Evolutionary conservation across 345 rosid genomes (phyloP), one percentile per base, ranked within the genome.

Genomic region (Streptanthus diversifolius): DNA sequence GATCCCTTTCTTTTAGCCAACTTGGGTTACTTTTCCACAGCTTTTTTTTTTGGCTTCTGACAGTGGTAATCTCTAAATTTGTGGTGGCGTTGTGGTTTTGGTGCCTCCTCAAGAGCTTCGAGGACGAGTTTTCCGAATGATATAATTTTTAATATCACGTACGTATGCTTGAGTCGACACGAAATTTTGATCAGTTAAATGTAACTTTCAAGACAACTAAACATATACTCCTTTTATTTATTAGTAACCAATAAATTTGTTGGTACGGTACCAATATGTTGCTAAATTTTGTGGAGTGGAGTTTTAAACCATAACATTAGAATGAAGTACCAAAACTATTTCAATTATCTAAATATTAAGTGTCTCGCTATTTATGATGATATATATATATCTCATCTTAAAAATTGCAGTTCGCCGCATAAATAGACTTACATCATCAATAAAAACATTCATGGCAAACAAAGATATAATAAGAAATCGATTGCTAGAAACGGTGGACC

Each of bases 401-500:
- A 19, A 45, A 37, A 10, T 40, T 74, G 41, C 74, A 76, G 37
- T 35, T 76, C 79, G 79, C 79, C 79, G 79, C 79, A 76, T 76
- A 76, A 35, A 68, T 61, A 68, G 69, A 54, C 75, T 54, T 43
- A 59, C 65, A 61, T 63, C 70, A 69, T 55, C 6, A 44, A 70
- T 9, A 40, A 58, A 65, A 64, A 60, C 24, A 52, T 59, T 77
- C 70, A 73, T 73, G 74, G 78, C 76, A 51, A 72, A 65, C 71
- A 59, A 64, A 60, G 65, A 47, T 39, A 32, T 51, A 72, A 79
- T 81, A 79, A 75, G 56, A 79, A 80, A n/a, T 70, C 52, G 22
- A 70, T 63, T 66, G 73, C 80, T 67, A 64, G 61, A 75, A 22
- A 9, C 58, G 65, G 68, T 82, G 77, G 83, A 72, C 83, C 85